Conservation (phyloP, 345 rosid genomes). For the Brassica rapa region DNA sequence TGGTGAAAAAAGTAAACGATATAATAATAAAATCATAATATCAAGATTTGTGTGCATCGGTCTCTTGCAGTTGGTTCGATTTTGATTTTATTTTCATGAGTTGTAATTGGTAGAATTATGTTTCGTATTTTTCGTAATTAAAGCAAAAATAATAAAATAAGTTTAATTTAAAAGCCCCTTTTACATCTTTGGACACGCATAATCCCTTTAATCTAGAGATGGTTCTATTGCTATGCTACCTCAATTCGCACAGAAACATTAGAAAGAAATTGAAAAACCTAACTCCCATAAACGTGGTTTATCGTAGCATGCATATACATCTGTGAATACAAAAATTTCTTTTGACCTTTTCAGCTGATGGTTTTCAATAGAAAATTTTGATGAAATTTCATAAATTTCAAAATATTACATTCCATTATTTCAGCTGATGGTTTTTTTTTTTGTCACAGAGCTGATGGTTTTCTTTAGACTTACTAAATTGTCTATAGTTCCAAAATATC, state of each 20-base stretch:
- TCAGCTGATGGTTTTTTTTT: not conserved
- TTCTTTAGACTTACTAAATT: not conserved
- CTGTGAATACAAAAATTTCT: not conserved
- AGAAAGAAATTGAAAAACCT: not conserved
- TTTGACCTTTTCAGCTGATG: not conserved
- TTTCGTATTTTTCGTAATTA: not conserved
- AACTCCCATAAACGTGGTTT: not conserved
- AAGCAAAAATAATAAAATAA: not conserved
- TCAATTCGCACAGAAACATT: not conserved
- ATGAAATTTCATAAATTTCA: not conserved
- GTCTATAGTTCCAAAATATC: not conserved
- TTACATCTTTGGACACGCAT: not conserved
- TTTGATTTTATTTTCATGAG: not conserved
- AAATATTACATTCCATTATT: not conserved
- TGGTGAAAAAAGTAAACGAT: not conserved
- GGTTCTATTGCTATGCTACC: not conserved
- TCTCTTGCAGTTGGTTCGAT: constrained; percentile 6
- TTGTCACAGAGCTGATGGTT: no score
- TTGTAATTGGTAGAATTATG: constrained; percentile 11
- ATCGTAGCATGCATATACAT: not conserved
- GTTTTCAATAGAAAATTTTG: not conserved
- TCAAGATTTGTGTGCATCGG: not conserved
- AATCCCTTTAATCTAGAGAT: not conserved
- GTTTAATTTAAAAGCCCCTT: not conserved
- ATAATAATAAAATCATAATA: not conserved